Evolutionary conservation across 2,329 filamentous ascomycete species (phyloP).

Genomic region (Botryotinia convoluta): DNA sequence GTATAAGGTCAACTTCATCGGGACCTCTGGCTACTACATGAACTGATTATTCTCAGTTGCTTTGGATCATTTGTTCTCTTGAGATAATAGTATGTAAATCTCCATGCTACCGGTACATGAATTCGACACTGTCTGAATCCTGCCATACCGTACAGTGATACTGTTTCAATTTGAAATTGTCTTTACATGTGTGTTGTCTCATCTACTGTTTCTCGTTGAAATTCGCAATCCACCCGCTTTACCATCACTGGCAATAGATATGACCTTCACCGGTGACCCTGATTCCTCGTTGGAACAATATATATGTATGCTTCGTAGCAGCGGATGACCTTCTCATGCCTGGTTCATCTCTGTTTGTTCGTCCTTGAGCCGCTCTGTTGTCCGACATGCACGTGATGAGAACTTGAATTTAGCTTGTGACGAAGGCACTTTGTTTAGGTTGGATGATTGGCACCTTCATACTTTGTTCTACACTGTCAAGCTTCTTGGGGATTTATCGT

Average conservation of each 20-base stretch:
- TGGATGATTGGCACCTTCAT: not conserved
- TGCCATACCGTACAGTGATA: not conserved
- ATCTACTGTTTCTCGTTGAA: not conserved
- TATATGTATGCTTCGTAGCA: not conserved
- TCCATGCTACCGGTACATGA: not conserved
- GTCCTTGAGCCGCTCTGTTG: not conserved
- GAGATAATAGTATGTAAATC: not conserved
- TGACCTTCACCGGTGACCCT: not conserved
- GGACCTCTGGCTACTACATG: not conserved
- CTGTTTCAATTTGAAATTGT: not conserved
- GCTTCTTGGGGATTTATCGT: not conserved
- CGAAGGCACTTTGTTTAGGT: not conserved
- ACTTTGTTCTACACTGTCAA: not conserved
- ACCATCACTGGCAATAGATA: not conserved
- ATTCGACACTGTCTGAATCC: not conserved
- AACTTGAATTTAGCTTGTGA: not conserved
- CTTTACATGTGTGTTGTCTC: not conserved
- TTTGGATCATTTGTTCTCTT: not conserved
- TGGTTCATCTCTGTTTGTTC: not conserved
- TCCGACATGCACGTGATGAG: not conserved
- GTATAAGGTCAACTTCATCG: not conserved
- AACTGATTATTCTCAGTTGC: not conserved
- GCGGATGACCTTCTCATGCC: not conserved
- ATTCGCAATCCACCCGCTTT: not conserved
- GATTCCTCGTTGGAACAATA: not conserved